These are phyloP conservation scores for Paulownia fortunei DNA, from an alignment of 257 asterid species.

Conservation along the genomic window DNA sequence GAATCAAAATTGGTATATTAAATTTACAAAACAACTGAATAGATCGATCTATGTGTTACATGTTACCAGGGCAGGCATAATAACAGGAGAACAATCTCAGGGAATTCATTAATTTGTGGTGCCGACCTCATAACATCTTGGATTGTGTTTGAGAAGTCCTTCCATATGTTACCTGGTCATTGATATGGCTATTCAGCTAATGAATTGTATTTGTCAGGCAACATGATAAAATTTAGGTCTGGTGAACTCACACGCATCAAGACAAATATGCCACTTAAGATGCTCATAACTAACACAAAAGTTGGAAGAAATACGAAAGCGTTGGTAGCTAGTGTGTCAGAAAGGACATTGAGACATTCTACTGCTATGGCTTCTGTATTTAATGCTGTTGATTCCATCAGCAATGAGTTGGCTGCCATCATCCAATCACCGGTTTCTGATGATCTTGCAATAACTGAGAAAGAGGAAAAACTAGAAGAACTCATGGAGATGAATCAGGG, in stretches of 20 bases:
- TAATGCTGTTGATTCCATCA: slow-evolving; percentile 85
- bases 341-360: slow-evolving; percentile 77
- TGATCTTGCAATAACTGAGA: slow-evolving; percentile 88
- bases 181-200: slow-evolving; percentile 19
- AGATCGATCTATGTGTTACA: not conserved
- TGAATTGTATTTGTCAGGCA: slow-evolving; percentile 56
- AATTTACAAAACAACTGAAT: not conserved
- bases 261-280: slow-evolving; percentile 92
- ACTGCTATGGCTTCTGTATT: slow-evolving; percentile 83
- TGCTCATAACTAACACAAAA: slow-evolving; percentile 92
- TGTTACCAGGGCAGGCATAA: not conserved
- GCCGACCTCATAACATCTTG: not conserved
- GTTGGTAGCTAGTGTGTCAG: slow-evolving; percentile 83
- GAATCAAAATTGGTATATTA: not conserved
- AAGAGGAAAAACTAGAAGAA: slow-evolving; percentile 88
- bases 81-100: not conserved
- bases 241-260: slow-evolving; percentile 82
- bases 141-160: slow-evolving; percentile 24
- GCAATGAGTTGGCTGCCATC: slow-evolving; percentile 78
- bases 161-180: not conserved
- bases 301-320: slow-evolving; percentile 93
- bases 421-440: slow-evolving; percentile 82
- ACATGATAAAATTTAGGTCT: slow-evolving; percentile 87
- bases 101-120: not conserved
- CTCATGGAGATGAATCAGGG: slow-evolving; percentile 98